Evolutionary conservation across 2,329 filamentous ascomycete genomes (phyloP).

Genomic region (Alternaria sp.): DNA sequence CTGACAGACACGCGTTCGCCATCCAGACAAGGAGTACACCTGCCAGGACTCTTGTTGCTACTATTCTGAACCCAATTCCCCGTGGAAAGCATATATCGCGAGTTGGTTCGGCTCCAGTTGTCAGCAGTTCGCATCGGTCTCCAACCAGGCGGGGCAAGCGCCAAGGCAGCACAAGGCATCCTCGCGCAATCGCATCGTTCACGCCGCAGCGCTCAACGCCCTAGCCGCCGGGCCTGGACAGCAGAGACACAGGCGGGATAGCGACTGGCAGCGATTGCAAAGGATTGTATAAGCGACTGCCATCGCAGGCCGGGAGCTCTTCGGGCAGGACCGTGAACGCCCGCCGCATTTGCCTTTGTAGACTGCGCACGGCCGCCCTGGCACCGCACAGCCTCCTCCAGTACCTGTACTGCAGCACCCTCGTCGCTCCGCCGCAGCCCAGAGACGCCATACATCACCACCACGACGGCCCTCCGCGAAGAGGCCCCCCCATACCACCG

Average conservation of each 20-base stretch:
- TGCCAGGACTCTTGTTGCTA: neutral
- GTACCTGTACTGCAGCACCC: conserved; percentile 7
- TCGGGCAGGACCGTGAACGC: conserved; percentile 23
- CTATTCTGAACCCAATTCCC: neutral
- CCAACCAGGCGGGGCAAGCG: conserved; percentile 25
- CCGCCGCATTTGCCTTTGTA: conserved; percentile 33
- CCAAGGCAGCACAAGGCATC: conserved; percentile 23
- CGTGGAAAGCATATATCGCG: neutral
- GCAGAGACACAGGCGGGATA: neutral
- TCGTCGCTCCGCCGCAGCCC: conserved; percentile 28
- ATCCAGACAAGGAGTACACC: neutral
- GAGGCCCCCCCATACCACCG: conserved; percentile 11
- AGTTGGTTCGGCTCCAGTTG: neutral
- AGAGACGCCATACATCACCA: conserved; percentile 11
- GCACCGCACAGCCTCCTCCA: conserved; percentile 42
- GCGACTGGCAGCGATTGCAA: conserved; percentile 20
- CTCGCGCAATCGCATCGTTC: conserved; percentile 11
- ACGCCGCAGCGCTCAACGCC: neutral
- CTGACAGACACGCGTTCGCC: conserved; percentile 18
- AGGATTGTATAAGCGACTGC: conserved; percentile 28
- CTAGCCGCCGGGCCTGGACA: conserved; percentile 4
- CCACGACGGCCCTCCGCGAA: conserved; percentile 1
- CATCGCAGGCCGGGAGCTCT: conserved; percentile 18
- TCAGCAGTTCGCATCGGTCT: conserved; percentile 15
- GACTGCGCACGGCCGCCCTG: conserved; percentile 26